phyloP scores from a whole-genome alignment of 1,284 basidiomycete genomes.

The Agroathelia rolfsii region DNA sequence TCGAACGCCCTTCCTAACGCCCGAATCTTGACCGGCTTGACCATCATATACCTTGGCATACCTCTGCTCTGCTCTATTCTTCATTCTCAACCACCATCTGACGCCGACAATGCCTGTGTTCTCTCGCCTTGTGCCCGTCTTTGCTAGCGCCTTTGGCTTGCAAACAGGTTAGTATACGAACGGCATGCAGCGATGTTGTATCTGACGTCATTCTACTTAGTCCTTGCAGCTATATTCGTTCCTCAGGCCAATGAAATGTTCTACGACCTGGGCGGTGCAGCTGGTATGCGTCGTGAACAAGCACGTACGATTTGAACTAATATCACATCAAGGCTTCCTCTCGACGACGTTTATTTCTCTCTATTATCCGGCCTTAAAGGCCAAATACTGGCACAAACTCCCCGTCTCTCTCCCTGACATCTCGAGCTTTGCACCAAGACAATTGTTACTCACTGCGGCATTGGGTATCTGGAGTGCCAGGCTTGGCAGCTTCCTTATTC shows the following conservation, averaged over 20 bases:
- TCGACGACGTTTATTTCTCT: conserved; percentile 54
- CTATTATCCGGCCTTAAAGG: conserved; percentile 47
- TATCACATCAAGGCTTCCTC: no score
- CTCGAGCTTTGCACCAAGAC: conserved; percentile 47
- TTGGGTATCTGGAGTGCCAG: conserved; percentile 52
- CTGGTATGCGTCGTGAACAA: no score
- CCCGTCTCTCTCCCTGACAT: conserved; percentile 31
- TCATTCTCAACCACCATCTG: conserved; percentile 3
- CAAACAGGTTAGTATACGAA: conserved; percentile 23
- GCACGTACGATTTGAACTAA: no score
- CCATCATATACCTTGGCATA: conserved; percentile 1
- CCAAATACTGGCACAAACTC: conserved; percentile 31
- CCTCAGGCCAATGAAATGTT: conserved; percentile 47
- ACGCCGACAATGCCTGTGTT: conserved; percentile 32
- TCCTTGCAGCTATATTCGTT: conserved; percentile 43
- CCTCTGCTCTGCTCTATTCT: conserved; percentile 1
- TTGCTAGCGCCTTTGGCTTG: conserved; percentile 26
- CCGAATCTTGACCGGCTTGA: background rate
- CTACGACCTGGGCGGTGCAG: conserved; percentile 50
- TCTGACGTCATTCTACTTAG: conserved; percentile 18
- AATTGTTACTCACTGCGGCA: conserved; percentile 46
- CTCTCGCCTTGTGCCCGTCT: conserved; percentile 27
- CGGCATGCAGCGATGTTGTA: background rate
- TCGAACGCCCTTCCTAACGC: no score
- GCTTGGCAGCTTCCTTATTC: conserved; percentile 53